These are phyloP conservation scores for Verticillium isaacii DNA, from an alignment of 2,329 filamentous ascomycete genomes.

Conservation along the genomic window DNA sequence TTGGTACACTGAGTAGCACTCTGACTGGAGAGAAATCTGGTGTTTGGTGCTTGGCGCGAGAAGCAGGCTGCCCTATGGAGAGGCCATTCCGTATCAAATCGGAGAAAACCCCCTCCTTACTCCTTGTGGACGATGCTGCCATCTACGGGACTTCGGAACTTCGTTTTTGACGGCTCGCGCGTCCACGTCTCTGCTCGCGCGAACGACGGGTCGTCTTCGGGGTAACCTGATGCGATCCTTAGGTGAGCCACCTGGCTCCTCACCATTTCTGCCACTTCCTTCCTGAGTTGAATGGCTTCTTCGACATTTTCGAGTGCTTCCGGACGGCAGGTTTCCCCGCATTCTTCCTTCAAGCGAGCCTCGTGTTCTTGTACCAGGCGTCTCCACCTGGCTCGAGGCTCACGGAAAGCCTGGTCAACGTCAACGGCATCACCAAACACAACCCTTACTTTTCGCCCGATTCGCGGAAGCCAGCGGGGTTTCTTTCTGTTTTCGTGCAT, in stretches of 20 bases:
- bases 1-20: not conserved
- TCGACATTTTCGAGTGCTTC: conserved; percentile 61
- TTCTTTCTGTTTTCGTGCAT: conserved; percentile 82
- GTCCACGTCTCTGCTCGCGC: conserved; percentile 79
- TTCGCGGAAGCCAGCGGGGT: conserved; percentile 75
- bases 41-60: not conserved
- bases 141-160: conserved; percentile 50
- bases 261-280: conserved; percentile 75
- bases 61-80: not conserved
- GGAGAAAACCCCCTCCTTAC: not conserved
- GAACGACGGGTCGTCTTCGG: conserved; percentile 74
- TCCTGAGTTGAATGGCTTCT: conserved; percentile 68
- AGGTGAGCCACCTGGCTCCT: conserved; percentile 78
- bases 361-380: conserved; percentile 50
- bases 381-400: conserved; percentile 70
- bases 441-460: conserved; percentile 65
- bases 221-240: conserved; percentile 64
- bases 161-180: conserved; percentile 40
- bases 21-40: not conserved
- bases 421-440: conserved; percentile 78
- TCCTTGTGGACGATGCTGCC: conserved; percentile 37
- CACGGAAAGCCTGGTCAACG: conserved; percentile 69
- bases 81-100: not conserved
- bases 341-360: conserved; percentile 21
- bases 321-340: conserved; percentile 50